Percentiles rank a stretch among this genome's conserved stretches.
Evolutionary conservation across 2,329 filamentous ascomycete genomes (phyloP).

Genomic region (Fragosphaeria purpurea): DNA sequence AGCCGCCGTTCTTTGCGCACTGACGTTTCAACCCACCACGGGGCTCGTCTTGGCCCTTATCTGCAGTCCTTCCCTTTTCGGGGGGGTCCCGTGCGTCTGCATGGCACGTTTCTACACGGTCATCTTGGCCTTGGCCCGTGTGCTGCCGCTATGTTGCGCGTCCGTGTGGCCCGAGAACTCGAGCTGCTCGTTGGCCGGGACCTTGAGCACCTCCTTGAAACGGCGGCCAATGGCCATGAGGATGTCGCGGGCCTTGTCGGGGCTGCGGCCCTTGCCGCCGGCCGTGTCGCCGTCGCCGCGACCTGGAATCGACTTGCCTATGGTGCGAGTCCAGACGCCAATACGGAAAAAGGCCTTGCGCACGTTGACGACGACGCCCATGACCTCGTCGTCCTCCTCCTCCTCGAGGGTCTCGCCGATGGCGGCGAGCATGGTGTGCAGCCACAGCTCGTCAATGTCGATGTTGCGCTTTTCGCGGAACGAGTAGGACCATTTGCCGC

Average conservation of each 20-base stretch:
- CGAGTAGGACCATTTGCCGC: constrained; percentile 96
- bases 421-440: constrained; percentile 90
- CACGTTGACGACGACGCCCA: constrained; percentile 98
- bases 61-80: too few species aligned
- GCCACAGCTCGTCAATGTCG: constrained; percentile 91
- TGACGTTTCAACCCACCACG: too few species aligned
- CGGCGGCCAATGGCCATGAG: constrained; percentile 74
- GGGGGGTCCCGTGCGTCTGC: too few species aligned
- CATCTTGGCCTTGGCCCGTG: constrained; percentile 91
- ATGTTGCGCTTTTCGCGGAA: constrained; percentile 93
- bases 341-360: constrained; percentile 97
- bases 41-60: too few species aligned
- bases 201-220: constrained; percentile 86
- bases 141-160: constrained; percentile 84
- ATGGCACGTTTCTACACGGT: constrained; percentile 46
- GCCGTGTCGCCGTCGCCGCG: constrained; percentile 64
- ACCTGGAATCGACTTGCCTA: constrained; percentile 70
- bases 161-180: constrained; percentile 98
- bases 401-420: constrained; percentile 97
- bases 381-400: constrained; percentile 90
- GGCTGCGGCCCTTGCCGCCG: constrained; percentile 65
- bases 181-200: constrained; percentile 65
- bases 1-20: too few species aligned
- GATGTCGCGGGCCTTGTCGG: constrained; percentile 76
- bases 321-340: constrained; percentile 92